Evolutionary conservation across 108 stramenopile species (phyloP).

Genomic region (Skeletonema tropicum): DNA sequence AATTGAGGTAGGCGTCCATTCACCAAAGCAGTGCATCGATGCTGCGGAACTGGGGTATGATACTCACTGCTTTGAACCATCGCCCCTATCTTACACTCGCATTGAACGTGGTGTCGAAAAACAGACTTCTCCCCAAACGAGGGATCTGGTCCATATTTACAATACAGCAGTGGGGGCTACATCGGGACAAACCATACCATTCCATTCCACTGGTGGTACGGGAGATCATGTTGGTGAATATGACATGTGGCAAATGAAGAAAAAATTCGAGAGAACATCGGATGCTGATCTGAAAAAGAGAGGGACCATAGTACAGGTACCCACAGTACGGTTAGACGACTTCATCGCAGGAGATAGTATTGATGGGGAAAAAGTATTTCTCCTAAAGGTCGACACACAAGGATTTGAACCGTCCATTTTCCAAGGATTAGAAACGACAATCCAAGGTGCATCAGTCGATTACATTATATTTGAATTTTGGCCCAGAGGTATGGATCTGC

Average conservation of each 20-base stretch:
- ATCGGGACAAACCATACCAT: too few relatives aligned
- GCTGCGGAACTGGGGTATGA: constrained; percentile 20
- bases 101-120: background rate
- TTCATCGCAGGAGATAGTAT: background rate
- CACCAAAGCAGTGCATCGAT: constrained; percentile 23
- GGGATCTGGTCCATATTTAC: too few relatives aligned
- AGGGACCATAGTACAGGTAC: constrained; percentile 7
- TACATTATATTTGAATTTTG: constrained; percentile 11
- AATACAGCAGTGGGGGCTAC: too few relatives aligned
- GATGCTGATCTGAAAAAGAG: too few relatives aligned
- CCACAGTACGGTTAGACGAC: constrained; percentile 17
- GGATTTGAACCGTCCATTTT: constrained; percentile 49
- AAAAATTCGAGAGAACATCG: too few relatives aligned
- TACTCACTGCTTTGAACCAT: constrained; percentile 42
- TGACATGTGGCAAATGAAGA: too few relatives aligned
- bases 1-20: constrained; percentile 13
- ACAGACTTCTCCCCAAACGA: too few relatives aligned
- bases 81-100: constrained; percentile 21
- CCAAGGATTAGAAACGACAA: constrained; percentile 12
- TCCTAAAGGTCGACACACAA: constrained; percentile 46
- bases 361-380: background rate
- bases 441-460: background rate
- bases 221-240: too few relatives aligned
- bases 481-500: too few relatives aligned
- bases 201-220: too few relatives aligned